Base-by-base conservation (phyloP, 768 basidiomycete species). In the Gyrodon lividus region DNA sequence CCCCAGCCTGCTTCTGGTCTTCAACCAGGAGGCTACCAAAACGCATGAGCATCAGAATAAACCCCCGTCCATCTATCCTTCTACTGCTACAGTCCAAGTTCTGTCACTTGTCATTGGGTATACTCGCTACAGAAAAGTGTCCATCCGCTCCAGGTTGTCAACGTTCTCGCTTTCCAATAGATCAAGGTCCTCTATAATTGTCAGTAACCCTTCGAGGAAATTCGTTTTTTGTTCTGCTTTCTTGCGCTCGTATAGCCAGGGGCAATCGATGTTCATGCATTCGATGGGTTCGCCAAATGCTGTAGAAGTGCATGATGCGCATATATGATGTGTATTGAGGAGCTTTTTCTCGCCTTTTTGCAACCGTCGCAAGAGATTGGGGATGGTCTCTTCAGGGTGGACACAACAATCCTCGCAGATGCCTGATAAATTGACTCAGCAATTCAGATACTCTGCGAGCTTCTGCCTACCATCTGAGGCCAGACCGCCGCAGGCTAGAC, bases 201-300 rank as follows among this genome's bases (percentile, higher is more conserved):
- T 64, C 17, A 59, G 54, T 12, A 74, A 45, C 7, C 61, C 62
- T 13, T 65, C 64, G 20, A 74, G 46, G n/a, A 50, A 59, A 39
- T 67, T 69, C 5, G 54, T 40, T 51, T 70, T 75, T 52, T 65
- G 60, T 53, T 86, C 83, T 5, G 77, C 73, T 58, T 81, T 84
- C 54, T 78, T 80, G 31, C 91, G 75, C 26, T 85, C 79, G 58
- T 83, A 97, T 30, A 93, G 67, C 82, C 90, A 87, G 0, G 86
- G 80, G 64, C 95, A 98, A 62, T 97, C 93, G 41, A 90, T 72
- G 7, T 90, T 92, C 60, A 88, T 84, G 69, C 95, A 98, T 30
- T 78, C 67, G 41, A 85, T 78, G 0, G 78, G 75, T 50, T 92
- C 90, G 12, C 69, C 71, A 4, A 74, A 68, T 2, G 83, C 75